Base-by-base conservation (phyloP, 1,139 yeast species). In the Cylindricascospora bacillispora region DNA sequence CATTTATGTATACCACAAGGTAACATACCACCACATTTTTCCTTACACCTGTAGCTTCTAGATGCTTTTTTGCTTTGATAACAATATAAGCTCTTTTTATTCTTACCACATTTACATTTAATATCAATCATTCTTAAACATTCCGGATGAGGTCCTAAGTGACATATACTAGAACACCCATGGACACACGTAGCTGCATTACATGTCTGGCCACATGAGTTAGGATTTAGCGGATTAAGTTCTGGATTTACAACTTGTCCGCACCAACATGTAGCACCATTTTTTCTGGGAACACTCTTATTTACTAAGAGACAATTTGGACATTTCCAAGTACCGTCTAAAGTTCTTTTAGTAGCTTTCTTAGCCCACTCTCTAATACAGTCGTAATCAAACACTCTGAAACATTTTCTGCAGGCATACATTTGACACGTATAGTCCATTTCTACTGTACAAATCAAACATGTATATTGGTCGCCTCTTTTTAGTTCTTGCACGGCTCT, bases 191-290 rank as follows among this genome's bases (percentile, higher is more conserved):
- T 44, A 6, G 38, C 37, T 6, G 67, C 60, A 13, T 57, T 58
- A 57, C 95, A 85, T 1, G 83, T 65, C 52, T 79, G 85, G 4
- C 95, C 95, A 62, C 97, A 86, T 34, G 92, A 76, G 44, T 85
- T 92, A 0, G 95, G 95, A 36, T 70, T 59, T 33, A 75, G 56
- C 10, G 66, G 60, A 43, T 77, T 74, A 4, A 64, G 57, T 12
- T 56, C 60, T 0, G 95, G 95, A 40, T 80, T 70, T 13, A 69
- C 59, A 3, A 67, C 69, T 45, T 80, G 77, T 2, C 89, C 86
- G 61, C 95, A 85, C 97, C 97, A 85, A 50, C 97, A 85, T 1
- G 56, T 44, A 9, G 48, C 39, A 20, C 79, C 70, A 51, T 79
- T 78, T 28, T 63, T 62, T 21, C 59, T 55, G 0, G 92, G 92